Base-by-base conservation (phyloP, 805 yeast species). In the Ogataea trehalophila region DNA sequence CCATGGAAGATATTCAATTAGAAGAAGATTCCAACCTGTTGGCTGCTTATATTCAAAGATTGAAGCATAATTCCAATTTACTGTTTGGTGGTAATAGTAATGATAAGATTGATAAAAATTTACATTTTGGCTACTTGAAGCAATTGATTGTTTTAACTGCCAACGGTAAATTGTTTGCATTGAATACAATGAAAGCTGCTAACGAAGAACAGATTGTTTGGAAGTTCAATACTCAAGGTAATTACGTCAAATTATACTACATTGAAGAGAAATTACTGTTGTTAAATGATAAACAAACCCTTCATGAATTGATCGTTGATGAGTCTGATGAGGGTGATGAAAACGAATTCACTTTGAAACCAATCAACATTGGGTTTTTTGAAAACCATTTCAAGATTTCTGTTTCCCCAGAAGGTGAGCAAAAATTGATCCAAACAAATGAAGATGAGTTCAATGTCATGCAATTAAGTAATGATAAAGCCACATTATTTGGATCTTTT, bases 41-140 rank as follows among this genome's bases (percentile, higher is more conserved):
- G 4, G 41, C 43, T n/a, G 73, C 73, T 0, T 70, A 64, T 40
- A 13, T 63, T 1, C 61, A 51, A 41, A 61, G 75, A 56, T 33
- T 66, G 17, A 54, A 49, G 14, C 67, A 62, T 38, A 71, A 71
- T 45, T 42, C 50, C 15, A 41, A 35, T 45, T 50, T 46, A 37
- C 50, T 55, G 29, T 46, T 52, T 42, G 46, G 20, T 7, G 56
- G 26, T 45, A 42, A 49, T 35, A 51, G 11, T 3, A 26, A n/a
- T 45, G 62, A 51, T 18, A 59, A n/a, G 39, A 35, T 44, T 15
- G 51, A 49, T 35, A 42, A 35, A 26, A 44, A 48, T 33, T 44
- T 47, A 14, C 69, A 63, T 29, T 79, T 79, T 64, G 83, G 83
- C 1, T 70, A 74, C 33, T 57, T 63, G 7, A 78, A 79, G 48